Conservation (phyloP, 2,329 filamentous ascomycete species). For the Ophiostoma montium region DNA sequence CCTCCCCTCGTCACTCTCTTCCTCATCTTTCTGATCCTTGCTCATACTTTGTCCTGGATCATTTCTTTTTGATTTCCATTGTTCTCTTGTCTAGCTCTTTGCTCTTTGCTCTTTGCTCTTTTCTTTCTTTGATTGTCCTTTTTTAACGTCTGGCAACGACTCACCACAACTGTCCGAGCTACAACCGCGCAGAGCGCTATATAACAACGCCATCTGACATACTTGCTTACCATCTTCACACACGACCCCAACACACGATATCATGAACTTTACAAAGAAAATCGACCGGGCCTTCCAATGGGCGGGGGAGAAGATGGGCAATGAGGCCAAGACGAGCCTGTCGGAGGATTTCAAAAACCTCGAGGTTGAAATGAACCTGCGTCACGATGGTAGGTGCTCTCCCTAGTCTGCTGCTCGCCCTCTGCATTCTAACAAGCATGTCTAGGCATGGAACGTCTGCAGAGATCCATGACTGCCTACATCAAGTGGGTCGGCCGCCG, state of each 20-base stretch:
- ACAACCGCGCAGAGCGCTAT: too few relatives aligned
- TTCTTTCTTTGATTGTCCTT: too few relatives aligned
- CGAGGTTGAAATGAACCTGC: slow-evolving; percentile 78
- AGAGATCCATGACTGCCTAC: slow-evolving; percentile 73
- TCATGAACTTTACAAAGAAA: slow-evolving; percentile 59
- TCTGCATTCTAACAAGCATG: slow-evolving; percentile 24
- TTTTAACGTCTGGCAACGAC: too few relatives aligned
- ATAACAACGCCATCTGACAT: not conserved
- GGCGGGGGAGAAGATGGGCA: slow-evolving; percentile 93
- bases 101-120: too few relatives aligned
- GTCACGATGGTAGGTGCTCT: slow-evolving; percentile 60
- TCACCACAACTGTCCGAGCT: too few relatives aligned
- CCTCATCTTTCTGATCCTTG: not conserved
- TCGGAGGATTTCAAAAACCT: slow-evolving; percentile 85
- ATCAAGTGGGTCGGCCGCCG: slow-evolving; percentile 78
- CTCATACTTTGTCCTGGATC: not conserved
- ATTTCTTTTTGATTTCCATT: too few relatives aligned
- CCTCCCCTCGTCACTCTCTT: not conserved
- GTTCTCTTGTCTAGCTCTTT: too few relatives aligned
- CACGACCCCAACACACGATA: slow-evolving; percentile 12
- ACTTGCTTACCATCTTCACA: not conserved
- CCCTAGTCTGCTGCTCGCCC: not conserved
- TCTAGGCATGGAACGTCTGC: slow-evolving; percentile 70
- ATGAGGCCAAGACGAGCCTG: slow-evolving; percentile 71
- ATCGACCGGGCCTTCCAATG: slow-evolving; percentile 95